Conservation (phyloP, 2,329 filamentous ascomycete genomes). For the Catunica adiposa region DNA sequence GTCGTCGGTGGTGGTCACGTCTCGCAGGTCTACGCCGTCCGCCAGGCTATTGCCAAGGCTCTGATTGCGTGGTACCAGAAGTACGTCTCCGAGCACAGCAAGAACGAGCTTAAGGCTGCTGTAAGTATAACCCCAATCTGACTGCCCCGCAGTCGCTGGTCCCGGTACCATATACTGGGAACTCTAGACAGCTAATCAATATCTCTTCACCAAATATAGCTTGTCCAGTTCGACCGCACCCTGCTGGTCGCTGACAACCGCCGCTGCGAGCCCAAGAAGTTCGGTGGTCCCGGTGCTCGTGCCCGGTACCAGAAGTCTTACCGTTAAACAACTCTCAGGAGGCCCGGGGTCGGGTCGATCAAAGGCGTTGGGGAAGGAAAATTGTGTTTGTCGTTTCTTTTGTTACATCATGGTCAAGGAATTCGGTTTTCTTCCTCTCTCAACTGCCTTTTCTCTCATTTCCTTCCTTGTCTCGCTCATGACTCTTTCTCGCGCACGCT, state of each 20-base stretch:
- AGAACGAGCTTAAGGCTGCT: conserved; percentile 61
- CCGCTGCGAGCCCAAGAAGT: conserved; percentile 98
- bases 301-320: conserved; percentile 98
- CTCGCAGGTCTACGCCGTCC: conserved; percentile 94
- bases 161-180: neutral
- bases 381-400: conserved; percentile 16
- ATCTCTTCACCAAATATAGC: conserved; percentile 56
- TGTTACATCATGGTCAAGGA: conserved; percentile 16
- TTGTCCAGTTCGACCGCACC: conserved; percentile 91
- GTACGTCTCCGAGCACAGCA: conserved; percentile 99
- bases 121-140: conserved; percentile 8
- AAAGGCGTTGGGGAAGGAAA: conserved; percentile 15
- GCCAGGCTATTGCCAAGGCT: conserved; percentile 90
- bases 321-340: conserved; percentile 49
- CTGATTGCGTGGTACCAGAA: conserved; percentile 87
- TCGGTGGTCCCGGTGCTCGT: conserved; percentile 82
- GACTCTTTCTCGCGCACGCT: neutral
- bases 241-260: conserved; percentile 98
- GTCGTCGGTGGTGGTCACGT: conserved; percentile 96
- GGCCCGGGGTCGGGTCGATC: conserved; percentile 14
- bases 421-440: conserved; percentile 15
- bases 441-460: conserved; percentile 15
- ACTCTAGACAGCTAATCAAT: conserved; percentile 2
- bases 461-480: conserved; percentile 4
- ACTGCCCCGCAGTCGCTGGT: neutral